Base-by-base conservation (phyloP, 2,329 filamentous ascomycete genomes). In the Ascochyta viciae-villosae region DNA sequence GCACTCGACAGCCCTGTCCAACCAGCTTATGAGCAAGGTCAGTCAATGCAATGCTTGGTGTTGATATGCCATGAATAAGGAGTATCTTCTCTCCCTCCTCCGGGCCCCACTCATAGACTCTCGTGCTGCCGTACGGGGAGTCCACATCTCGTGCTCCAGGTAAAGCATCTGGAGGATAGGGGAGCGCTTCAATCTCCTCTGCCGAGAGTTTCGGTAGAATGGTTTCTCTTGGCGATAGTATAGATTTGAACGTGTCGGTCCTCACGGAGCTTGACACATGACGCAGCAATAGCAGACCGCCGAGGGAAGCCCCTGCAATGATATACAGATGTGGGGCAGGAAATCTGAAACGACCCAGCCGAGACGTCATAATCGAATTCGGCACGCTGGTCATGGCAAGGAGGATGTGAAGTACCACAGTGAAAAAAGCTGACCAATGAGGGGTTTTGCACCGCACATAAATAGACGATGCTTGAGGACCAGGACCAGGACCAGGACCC, bases 51-150 rank as follows among this genome's bases (percentile, higher is more conserved):
- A 93, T 79, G 58, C 87, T 87, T 0, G 92, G 91, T 6, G 91
- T 95, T 45, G 87, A 90, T 66, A 95, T 93, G 5, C 92, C 92
- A 73, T 94, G 92, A 15, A 96, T 77, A 24, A 96, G 78, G 13
- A 96, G 77, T 1, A 94, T 86, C 67, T 88, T 92, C 26, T 86
- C 82, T 1, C 90, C 91, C 33, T 83, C 77, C 55, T 86, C 82
- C 0, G 90, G 89, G 0, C 92, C 92, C 83, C 88, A 95, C 79
- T 96, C 92, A 71, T 92, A 94, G 3, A 91, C 87, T 41, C 88
- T 80, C 58, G 91, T 84, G 4, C 78, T 85, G 15, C 91, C 91
- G 69, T 91, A 92, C 3, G 87, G 85, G 4, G 86, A 89, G 12
- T 79, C 71, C 15, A 95, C 86, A 70, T 92, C 85, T 54, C 90